Evolutionary conservation across 2,329 filamentous ascomycete species (phyloP).

Genomic region (Aspergillus niger): DNA sequence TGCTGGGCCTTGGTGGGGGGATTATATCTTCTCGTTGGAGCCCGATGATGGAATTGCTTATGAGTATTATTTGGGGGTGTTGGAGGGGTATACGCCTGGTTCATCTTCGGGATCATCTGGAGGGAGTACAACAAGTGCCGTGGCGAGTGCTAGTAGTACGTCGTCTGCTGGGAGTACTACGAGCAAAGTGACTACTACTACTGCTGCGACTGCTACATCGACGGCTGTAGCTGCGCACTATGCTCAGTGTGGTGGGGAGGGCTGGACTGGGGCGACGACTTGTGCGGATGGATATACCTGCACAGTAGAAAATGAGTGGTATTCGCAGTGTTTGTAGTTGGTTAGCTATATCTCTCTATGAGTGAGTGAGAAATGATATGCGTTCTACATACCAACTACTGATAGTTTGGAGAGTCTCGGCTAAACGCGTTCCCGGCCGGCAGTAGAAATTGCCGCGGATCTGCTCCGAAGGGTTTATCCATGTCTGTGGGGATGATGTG

Average conservation of each 20-base stretch:
- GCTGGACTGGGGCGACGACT: conserved; percentile 12
- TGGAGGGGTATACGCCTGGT: conserved; percentile 31
- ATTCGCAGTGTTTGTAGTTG: conserved; percentile 15
- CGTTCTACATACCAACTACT: no score
- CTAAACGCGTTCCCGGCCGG: not conserved
- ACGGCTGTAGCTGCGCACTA: conserved; percentile 17
- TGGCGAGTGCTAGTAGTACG: conserved; percentile 1
- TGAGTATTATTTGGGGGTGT: conserved; percentile 30
- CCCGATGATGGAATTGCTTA: conserved; percentile 49
- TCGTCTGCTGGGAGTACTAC: not conserved
- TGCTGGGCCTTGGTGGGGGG: conserved; percentile 55
- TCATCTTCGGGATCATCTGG: not conserved
- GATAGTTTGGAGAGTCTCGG: not conserved
- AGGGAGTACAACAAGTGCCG: not conserved
- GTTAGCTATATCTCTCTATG: not conserved
- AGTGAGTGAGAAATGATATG: not conserved
- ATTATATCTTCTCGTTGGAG: conserved; percentile 55
- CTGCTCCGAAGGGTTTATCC: not conserved
- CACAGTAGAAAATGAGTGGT: conserved; percentile 13
- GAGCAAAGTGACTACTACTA: conserved; percentile 10
- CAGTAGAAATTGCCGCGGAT: not conserved
- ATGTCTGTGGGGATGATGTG: not conserved
- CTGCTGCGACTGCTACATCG: conserved; percentile 1
- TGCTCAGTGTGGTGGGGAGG: conserved; percentile 26
- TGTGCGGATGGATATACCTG: conserved; percentile 14